Evolutionary conservation across 306 rosid genomes (phyloP).

Genomic region (Acacia melanoxylon): DNA sequence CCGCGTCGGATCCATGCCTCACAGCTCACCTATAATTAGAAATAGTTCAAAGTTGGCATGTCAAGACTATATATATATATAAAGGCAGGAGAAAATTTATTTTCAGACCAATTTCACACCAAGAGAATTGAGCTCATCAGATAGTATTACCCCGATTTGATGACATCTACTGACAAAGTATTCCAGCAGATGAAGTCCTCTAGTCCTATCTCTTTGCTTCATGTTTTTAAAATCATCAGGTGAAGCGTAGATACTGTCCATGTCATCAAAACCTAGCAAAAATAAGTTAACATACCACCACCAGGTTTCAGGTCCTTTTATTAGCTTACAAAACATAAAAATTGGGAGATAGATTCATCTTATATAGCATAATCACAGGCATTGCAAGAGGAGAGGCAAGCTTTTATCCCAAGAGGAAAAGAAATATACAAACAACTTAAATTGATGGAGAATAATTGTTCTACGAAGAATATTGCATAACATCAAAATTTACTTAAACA

Average conservation of each 20-base stretch:
- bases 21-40: constrained; percentile 59
- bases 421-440: background rate
- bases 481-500: background rate
- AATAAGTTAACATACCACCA: constrained; percentile 8
- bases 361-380: background rate
- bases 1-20: constrained; percentile 86
- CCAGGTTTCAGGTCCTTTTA: constrained; percentile 18
- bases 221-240: constrained; percentile 73
- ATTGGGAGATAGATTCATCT: no score
- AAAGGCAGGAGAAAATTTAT: background rate
- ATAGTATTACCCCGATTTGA: constrained; percentile 76
- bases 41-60: background rate
- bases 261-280: constrained; percentile 73
- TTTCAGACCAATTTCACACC: background rate
- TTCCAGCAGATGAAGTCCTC: constrained; percentile 80
- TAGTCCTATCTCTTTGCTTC: constrained; percentile 51
- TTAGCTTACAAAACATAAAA: background rate
- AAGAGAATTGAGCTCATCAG: constrained; percentile 12
- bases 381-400: background rate
- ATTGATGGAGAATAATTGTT: background rate
- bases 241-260: constrained; percentile 84
- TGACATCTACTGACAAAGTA: constrained; percentile 81
- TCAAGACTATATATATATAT: background rate
- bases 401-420: background rate
- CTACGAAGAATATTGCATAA: background rate